These are phyloP conservation scores for Entamoeba dispar DNA, from an alignment of 208 protist genomes.

Conservation along the genomic window DNA sequence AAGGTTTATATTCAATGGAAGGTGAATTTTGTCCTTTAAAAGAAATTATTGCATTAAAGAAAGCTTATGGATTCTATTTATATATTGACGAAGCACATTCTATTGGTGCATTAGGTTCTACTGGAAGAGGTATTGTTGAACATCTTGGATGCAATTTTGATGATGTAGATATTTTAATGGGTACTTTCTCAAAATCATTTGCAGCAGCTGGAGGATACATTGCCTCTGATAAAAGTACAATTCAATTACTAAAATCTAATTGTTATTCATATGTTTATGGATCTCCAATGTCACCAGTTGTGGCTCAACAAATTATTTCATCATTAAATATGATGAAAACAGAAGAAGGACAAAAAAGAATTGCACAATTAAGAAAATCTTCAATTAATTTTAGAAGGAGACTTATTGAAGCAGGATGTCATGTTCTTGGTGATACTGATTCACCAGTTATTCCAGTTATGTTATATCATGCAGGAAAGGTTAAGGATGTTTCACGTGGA, in stretches of 20 bases:
- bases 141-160: constrained; percentile 25
- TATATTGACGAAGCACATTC: constrained; percentile 60
- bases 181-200: constrained; percentile 60
- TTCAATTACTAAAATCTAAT: constrained; percentile 43
- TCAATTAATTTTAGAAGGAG: constrained; percentile 13
- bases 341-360: neutral
- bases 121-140: constrained; percentile 41
- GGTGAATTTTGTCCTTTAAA: constrained; percentile 38
- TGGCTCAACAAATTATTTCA: constrained; percentile 57
- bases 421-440: constrained; percentile 49
- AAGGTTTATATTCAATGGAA: constrained; percentile 55
- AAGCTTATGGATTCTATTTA: constrained; percentile 49
- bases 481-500: constrained; percentile 55
- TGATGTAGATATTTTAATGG: constrained; percentile 57
- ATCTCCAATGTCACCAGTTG: constrained; percentile 55
- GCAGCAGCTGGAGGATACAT: constrained; percentile 48
- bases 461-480: constrained; percentile 67
- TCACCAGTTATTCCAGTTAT: constrained; percentile 78
- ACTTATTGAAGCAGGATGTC: constrained; percentile 39
- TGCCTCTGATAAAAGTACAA: constrained; percentile 19
- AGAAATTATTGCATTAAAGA: constrained; percentile 48
- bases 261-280: constrained; percentile 47
- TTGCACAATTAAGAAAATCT: constrained; percentile 8
- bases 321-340: constrained; percentile 36
- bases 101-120: constrained; percentile 50